These are phyloP conservation scores for Beauveria australis DNA, from an alignment of 2,329 filamentous ascomycete genomes.

Conservation along the genomic window DNA sequence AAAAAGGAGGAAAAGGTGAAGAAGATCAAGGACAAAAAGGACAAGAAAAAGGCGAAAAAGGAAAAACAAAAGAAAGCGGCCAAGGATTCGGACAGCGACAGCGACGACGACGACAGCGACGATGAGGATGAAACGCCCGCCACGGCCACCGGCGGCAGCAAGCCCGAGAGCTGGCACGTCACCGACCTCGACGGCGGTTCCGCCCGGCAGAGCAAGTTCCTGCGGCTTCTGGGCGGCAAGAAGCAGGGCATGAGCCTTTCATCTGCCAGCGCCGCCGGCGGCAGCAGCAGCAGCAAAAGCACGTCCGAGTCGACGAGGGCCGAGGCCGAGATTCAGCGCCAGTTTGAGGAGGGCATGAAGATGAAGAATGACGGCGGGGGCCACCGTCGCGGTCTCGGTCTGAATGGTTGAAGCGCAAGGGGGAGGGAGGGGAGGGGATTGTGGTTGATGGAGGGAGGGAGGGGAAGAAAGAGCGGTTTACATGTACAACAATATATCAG, in stretches of 20 bases:
- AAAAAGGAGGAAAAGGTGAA: slow-evolving; percentile 17
- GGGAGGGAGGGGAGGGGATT: too few relatives aligned
- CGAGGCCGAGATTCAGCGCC: slow-evolving; percentile 46
- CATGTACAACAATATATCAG: slow-evolving; percentile 1
- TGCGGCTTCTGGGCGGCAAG: slow-evolving; percentile 36
- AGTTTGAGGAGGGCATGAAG: slow-evolving; percentile 48
- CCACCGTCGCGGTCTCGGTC: slow-evolving; percentile 35
- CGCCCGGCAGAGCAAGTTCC: slow-evolving; percentile 46
- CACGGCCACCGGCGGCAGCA: slow-evolving; percentile 10
- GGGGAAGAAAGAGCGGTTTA: too few relatives aligned
- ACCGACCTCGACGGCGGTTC: slow-evolving; percentile 41
- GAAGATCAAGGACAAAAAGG: slow-evolving; percentile 15
- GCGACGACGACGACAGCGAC: slow-evolving; percentile 17
- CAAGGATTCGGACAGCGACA: slow-evolving; percentile 13
- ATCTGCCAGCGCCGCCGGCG: neutral
- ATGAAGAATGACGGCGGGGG: slow-evolving; percentile 45
- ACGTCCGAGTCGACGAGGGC: slow-evolving; percentile 29
- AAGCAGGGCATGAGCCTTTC: slow-evolving; percentile 5
- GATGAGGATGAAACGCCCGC: slow-evolving; percentile 10
- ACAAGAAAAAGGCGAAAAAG: slow-evolving; percentile 10
- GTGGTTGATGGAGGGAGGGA: too few relatives aligned
- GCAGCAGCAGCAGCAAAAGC: slow-evolving; percentile 14
- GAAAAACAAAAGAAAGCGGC: slow-evolving; percentile 10
- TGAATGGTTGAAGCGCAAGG: slow-evolving; percentile 36
- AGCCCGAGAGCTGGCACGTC: slow-evolving; percentile 45